These are phyloP conservation scores for Tricholoma matsutake DNA, from an alignment of 768 basidiomycete species.

Conservation along the genomic window DNA sequence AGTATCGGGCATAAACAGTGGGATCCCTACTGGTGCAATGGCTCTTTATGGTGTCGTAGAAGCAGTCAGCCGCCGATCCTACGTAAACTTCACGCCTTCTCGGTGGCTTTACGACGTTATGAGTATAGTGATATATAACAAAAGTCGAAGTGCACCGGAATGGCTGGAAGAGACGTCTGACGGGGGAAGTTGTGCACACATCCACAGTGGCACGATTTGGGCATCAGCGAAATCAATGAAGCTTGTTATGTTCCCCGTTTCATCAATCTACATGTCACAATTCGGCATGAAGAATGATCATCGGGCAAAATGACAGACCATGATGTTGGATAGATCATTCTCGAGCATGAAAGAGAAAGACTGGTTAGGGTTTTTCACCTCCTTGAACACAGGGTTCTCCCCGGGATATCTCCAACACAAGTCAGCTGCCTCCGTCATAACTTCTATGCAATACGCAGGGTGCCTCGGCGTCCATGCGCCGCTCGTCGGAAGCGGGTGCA, in stretches of 20 bases:
- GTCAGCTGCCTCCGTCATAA: neutral
- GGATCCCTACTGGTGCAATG: neutral
- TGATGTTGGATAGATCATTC: neutral
- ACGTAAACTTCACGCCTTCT: neutral
- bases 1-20: neutral
- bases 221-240: neutral
- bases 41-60: neutral
- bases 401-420: neutral
- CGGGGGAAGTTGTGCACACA: neutral
- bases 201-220: slow-evolving; percentile 1
- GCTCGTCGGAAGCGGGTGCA: neutral
- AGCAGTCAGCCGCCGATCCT: neutral
- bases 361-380: neutral
- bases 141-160: neutral
- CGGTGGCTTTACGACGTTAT: neutral
- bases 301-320: neutral
- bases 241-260: neutral
- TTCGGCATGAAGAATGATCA: too few relatives aligned
- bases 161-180: neutral
- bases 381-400: neutral
- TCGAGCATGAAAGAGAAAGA: neutral
- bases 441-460: neutral
- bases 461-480: neutral
- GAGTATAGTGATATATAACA: neutral
- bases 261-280: neutral